phyloP scores from a whole-genome alignment of 768 basidiomycete genomes.

The Mycena filopes region DNA sequence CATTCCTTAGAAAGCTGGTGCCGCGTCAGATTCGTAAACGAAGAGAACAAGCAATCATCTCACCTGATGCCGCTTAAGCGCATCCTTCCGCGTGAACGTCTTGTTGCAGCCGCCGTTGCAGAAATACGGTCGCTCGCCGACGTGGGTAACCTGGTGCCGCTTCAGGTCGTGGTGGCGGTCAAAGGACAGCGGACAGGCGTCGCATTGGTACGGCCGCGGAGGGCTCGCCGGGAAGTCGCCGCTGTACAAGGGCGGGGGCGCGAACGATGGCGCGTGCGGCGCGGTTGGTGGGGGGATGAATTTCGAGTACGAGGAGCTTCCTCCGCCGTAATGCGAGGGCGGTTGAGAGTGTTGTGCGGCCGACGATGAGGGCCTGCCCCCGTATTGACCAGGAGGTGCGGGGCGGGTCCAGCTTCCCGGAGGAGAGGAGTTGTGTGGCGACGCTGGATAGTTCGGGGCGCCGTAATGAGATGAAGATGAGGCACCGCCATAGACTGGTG shows the following conservation, averaged over 20 bases:
- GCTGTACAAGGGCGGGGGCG: constrained; percentile 17
- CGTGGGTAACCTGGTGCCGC: constrained; percentile 84
- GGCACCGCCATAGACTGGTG: constrained; percentile 1
- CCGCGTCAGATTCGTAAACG: too few relatives aligned
- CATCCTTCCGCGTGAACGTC: constrained; percentile 89
- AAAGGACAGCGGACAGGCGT: constrained; percentile 82
- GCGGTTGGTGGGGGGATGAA: constrained; percentile 1
- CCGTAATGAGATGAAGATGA: background rate
- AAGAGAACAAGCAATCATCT: too few relatives aligned
- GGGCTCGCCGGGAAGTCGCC: constrained; percentile 66
- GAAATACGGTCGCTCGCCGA: constrained; percentile 83
- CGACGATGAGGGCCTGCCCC: background rate
- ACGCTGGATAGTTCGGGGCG: background rate
- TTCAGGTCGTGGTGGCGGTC: constrained; percentile 89
- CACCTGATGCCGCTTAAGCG: constrained; percentile 87
- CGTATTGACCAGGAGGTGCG: background rate
- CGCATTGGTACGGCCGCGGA: constrained; percentile 70
- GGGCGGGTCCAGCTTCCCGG: background rate
- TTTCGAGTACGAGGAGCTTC: background rate
- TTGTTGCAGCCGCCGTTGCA: constrained; percentile 89
- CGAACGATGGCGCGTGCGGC: constrained; percentile 1
- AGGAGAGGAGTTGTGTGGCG: constrained; percentile 1
- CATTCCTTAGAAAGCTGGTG: too few relatives aligned
- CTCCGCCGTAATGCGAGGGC: background rate
- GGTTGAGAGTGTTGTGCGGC: background rate